Conservation (phyloP, 1,284 basidiomycete genomes). For the Cystobasidium pallidum region DNA sequence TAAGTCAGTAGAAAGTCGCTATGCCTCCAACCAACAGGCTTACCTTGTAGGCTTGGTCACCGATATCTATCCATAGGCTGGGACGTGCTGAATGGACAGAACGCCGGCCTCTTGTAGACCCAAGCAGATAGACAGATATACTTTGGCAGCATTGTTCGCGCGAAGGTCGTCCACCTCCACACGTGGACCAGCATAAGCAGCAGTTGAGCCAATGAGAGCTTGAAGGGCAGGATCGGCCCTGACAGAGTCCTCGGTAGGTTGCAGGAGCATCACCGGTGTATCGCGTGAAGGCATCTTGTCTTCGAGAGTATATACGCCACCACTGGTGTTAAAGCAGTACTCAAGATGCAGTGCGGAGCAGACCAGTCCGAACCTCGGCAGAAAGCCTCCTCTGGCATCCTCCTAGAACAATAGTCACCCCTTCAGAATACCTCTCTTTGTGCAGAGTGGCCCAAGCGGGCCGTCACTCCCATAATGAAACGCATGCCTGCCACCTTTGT, state of each 20-base stretch:
- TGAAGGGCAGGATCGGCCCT: not conserved
- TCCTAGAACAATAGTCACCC: no score
- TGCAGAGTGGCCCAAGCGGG: no score
- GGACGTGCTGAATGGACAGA: not conserved
- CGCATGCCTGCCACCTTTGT: no score
- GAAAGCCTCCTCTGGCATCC: not conserved
- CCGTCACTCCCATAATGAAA: no score
- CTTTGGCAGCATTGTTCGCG: constrained; percentile 3
- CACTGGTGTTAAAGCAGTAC: not conserved
- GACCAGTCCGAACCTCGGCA: not conserved
- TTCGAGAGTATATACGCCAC: not conserved
- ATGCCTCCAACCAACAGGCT: not conserved
- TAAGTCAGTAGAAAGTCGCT: not conserved
- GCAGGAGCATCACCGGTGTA: not conserved
- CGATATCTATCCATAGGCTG: not conserved
- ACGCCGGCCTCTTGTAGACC: not conserved
- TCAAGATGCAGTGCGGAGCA: constrained; percentile 1
- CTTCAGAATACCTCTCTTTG: no score
- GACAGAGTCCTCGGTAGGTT: not conserved
- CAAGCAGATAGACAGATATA: not conserved
- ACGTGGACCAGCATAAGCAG: constrained; percentile 5
- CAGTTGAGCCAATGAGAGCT: constrained; percentile 1
- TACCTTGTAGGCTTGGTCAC: not conserved
- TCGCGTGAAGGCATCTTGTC: not conserved
- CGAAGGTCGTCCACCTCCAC: constrained; percentile 3